Conservation (phyloP, 805 yeast genomes). For the Pichia paraexigua region DNA sequence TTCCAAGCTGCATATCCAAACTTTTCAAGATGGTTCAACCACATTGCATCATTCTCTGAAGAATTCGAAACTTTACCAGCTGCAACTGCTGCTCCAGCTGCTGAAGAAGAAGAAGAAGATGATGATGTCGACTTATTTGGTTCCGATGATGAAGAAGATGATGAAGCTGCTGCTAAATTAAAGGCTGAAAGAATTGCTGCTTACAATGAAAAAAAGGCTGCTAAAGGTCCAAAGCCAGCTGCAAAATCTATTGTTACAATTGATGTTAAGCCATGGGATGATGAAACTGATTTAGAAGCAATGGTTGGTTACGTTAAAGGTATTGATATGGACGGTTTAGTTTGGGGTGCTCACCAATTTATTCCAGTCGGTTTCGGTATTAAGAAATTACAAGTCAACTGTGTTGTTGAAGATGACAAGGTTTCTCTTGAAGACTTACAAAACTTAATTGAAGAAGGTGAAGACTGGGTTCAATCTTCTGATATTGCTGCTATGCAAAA, state of each 20-base stretch:
- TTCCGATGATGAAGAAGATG: constrained; percentile 87
- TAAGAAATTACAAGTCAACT: constrained; percentile 97
- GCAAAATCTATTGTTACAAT: constrained; percentile 96
- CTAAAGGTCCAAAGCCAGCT: constrained; percentile 96
- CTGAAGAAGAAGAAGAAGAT: constrained; percentile 76
- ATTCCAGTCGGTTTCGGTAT: constrained; percentile 99
- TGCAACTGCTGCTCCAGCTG: constrained; percentile 53
- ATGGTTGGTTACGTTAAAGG: constrained; percentile 80
- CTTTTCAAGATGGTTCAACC: constrained; percentile 98
- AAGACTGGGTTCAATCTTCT: constrained; percentile 98
- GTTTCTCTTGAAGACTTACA: constrained; percentile 90
- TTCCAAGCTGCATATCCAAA: constrained; percentile 88
- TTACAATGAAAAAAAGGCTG: constrained; percentile 96
- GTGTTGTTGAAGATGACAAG: constrained; percentile 95
- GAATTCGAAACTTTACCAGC: constrained; percentile 81
- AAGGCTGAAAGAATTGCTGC: constrained; percentile 97
- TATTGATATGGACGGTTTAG: constrained; percentile 84
- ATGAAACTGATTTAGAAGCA: constrained; percentile 92
- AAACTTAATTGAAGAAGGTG: constrained; percentile 73
- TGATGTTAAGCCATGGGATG: constrained; percentile 99
- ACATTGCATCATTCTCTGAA: constrained; percentile 87
- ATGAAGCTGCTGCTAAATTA: constrained; percentile 93
- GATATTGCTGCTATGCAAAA: constrained; percentile 98
- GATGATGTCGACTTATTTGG: constrained; percentile 92
- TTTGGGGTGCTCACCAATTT: constrained; percentile 97